Percentiles rank a stretch among this genome's conserved stretches.
Evolutionary conservation across 257 asterid genomes (phyloP).

Genomic region (Ophiorrhiza pumila): DNA sequence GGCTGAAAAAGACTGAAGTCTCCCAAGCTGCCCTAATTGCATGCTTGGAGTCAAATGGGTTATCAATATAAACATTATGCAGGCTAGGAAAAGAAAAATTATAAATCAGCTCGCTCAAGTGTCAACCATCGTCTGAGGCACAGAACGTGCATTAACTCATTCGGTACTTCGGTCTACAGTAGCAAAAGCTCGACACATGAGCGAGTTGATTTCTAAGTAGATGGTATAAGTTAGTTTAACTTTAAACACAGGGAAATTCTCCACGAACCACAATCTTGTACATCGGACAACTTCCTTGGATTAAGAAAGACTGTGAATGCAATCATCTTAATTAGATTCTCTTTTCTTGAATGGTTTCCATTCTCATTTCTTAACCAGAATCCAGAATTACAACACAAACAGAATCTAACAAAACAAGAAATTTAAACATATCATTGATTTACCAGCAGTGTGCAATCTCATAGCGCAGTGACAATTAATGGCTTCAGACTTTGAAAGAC

Average conservation of each 20-base stretch:
- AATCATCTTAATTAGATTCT: neutral
- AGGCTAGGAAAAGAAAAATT: neutral
- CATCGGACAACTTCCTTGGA: neutral
- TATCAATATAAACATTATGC: neutral
- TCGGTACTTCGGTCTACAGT: neutral
- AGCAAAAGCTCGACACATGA: neutral
- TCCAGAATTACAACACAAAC: neutral
- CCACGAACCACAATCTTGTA: neutral
- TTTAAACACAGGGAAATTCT: neutral
- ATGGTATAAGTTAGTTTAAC: neutral
- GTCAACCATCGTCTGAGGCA: neutral
- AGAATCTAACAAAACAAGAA: conserved; percentile 1
- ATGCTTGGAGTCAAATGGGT: neutral
- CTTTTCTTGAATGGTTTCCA: neutral
- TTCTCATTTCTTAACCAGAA: neutral
- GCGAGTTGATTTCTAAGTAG: neutral
- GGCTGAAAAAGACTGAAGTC: neutral
- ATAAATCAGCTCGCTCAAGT: neutral
- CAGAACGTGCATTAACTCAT: neutral
- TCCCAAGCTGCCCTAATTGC: neutral
- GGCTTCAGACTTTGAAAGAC: conserved; percentile 65
- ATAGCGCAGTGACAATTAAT: conserved; percentile 52
- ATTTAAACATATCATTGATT: conserved; percentile 1
- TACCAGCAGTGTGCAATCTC: conserved; percentile 79
- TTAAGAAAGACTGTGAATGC: conserved; percentile 4